A percentile compares a stretch with the other conserved stretches of the same genome.
These are phyloP conservation scores for Penium margaritaceum DNA, from an alignment of 139 green algal species.

Conservation along the genomic window DNA sequence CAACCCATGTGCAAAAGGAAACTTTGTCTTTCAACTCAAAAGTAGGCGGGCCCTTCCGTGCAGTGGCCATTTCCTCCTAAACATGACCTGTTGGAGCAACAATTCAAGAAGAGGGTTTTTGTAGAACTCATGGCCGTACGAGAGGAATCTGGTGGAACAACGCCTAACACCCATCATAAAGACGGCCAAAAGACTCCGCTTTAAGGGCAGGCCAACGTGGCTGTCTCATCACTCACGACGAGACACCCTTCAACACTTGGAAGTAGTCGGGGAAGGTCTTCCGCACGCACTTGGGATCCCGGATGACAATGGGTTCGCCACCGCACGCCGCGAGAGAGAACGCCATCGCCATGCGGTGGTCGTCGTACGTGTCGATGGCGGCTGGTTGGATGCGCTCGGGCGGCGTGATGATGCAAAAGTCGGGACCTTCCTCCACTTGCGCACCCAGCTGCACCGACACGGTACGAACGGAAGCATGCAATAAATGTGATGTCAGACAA, in stretches of 20 bases:
- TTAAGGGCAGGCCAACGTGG: no score
- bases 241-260: conserved; percentile 35
- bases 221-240: no score
- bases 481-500: neutral
- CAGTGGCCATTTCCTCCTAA: no score
- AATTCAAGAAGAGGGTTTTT: no score
- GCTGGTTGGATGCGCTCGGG: conserved; percentile 47
- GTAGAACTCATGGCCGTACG: no score
- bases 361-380: conserved; percentile 59
- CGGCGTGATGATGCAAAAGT: conserved; percentile 92
- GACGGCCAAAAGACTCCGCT: no score
- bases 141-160: no score
- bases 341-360: conserved; percentile 62
- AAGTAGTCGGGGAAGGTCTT: conserved; percentile 57
- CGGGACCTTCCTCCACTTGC: conserved; percentile 68
- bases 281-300: conserved; percentile 47
- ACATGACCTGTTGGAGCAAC: no score
- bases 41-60: no score
- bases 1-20: no score
- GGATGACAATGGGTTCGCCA: conserved; percentile 45
- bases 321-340: conserved; percentile 57
- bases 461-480: neutral
- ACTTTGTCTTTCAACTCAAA: no score
- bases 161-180: no score
- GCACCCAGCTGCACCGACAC: conserved; percentile 40